These are phyloP conservation scores for Eimeria necatrix DNA, from an alignment of 169 alveolate species.

Conservation along the genomic window DNA sequence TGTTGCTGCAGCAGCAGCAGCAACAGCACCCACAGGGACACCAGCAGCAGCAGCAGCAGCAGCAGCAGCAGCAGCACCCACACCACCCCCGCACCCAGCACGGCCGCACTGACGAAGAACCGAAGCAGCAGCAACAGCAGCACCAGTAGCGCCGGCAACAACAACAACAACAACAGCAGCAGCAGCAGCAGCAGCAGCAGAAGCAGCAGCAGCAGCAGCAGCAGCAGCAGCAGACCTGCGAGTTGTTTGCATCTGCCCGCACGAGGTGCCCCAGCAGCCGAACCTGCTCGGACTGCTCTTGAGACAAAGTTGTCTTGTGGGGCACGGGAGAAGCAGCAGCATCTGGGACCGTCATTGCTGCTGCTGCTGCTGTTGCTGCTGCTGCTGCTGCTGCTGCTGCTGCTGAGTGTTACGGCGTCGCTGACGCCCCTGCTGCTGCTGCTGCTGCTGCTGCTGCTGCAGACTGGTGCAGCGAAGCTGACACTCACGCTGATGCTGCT, in stretches of 20 bases:
- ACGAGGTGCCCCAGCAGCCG: conserved; percentile 7
- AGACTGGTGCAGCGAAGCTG: too few relatives aligned
- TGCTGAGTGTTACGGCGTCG: neutral
- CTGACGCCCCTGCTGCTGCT: conserved; percentile 9
- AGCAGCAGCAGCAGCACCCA: conserved; percentile 41
- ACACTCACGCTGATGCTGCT: neutral
- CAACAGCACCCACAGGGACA: neutral
- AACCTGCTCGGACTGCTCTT: neutral
- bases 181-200: neutral
- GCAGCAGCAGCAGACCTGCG: neutral
- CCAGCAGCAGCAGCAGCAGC: conserved; percentile 41
- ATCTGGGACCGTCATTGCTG: neutral
- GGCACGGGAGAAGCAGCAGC: neutral
- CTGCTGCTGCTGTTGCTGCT: conserved; percentile 47
- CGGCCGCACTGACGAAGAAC: neutral
- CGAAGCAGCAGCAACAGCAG: conserved; percentile 22
- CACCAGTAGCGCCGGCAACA: too few relatives aligned
- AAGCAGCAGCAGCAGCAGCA: conserved; percentile 17
- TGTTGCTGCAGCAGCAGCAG: neutral
- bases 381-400: conserved; percentile 33
- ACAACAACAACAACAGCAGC: too few relatives aligned
- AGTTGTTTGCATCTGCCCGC: neutral
- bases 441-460: neutral
- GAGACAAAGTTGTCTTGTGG: neutral
- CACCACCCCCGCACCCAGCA: neutral